These are phyloP conservation scores for Hippophae gyantsensis DNA, from an alignment of 306 rosid species.

Conservation along the genomic window DNA sequence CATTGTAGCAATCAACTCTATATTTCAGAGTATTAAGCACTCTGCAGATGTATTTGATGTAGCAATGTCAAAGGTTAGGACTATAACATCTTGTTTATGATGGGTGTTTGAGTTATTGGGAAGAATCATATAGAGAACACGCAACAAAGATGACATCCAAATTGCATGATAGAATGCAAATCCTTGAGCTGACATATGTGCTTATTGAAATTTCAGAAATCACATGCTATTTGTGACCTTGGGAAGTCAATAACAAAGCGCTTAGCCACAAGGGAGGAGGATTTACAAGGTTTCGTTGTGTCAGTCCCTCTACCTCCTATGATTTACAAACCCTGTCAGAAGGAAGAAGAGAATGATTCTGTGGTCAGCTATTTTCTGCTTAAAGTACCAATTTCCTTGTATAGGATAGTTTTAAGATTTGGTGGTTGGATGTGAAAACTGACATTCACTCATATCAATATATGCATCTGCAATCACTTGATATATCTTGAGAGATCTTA, in stretches of 20 bases:
- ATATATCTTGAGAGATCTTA: neutral
- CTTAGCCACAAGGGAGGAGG: slow-evolving; percentile 50
- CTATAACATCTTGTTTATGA: slow-evolving; percentile 5
- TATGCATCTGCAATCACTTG: neutral
- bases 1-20: slow-evolving; percentile 41
- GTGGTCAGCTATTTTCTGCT: slow-evolving; percentile 37
- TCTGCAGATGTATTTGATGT: slow-evolving; percentile 72
- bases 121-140: neutral
- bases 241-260: slow-evolving; percentile 71
- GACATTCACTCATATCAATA: neutral
- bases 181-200: slow-evolving; percentile 23
- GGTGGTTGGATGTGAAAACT: neutral
- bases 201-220: slow-evolving; percentile 51
- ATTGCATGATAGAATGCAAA: neutral
- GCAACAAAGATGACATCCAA: slow-evolving; percentile 17
- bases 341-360: slow-evolving; percentile 61
- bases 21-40: slow-evolving; percentile 61
- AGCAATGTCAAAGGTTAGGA: slow-evolving; percentile 71
- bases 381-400: neutral
- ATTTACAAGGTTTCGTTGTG: slow-evolving; percentile 41
- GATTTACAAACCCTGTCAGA: slow-evolving; percentile 63
- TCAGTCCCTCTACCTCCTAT: slow-evolving; percentile 54
- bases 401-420: neutral
- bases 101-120: neutral
- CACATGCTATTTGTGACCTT: slow-evolving; percentile 86